Percentiles rank a stretch among this genome's conserved stretches.
These are phyloP conservation scores for Kalaharituber pfeilii DNA, from an alignment of 2,329 filamentous ascomycete species.

Conservation along the genomic window DNA sequence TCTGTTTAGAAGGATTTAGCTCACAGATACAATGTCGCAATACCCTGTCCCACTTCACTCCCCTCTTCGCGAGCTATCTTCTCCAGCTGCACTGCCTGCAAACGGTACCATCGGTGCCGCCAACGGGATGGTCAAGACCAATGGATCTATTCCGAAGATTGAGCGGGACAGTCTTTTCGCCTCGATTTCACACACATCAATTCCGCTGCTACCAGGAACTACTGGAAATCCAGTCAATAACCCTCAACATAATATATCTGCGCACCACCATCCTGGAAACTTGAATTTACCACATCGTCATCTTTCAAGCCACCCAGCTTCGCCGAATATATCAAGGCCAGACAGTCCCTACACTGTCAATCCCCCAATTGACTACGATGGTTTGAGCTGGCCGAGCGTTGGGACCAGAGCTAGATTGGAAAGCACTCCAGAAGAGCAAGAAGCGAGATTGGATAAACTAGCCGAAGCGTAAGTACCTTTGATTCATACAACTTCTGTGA, in stretches of 20 bases:
- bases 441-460: conserved; percentile 39
- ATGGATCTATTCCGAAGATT: neutral
- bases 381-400: conserved; percentile 39
- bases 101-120: neutral
- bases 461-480: conserved; percentile 33
- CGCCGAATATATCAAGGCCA: conserved; percentile 22
- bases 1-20: too few species aligned
- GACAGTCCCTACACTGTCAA: conserved; percentile 35
- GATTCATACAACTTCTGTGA: neutral
- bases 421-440: conserved; percentile 37
- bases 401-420: conserved; percentile 48
- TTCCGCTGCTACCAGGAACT: neutral
- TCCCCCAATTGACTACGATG: conserved; percentile 38
- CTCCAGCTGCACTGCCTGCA: neutral
- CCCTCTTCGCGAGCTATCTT: neutral
- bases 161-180: neutral
- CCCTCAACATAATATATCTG: neutral
- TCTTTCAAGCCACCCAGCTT: neutral
- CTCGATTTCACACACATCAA: neutral
- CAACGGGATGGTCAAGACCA: neutral
- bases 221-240: neutral
- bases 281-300: neutral
- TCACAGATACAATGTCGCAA: neutral
- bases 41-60: neutral
- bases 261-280: neutral